These are phyloP conservation scores for Fraxinus ornus DNA, from an alignment of 305 asterid species.

Conservation along the genomic window DNA sequence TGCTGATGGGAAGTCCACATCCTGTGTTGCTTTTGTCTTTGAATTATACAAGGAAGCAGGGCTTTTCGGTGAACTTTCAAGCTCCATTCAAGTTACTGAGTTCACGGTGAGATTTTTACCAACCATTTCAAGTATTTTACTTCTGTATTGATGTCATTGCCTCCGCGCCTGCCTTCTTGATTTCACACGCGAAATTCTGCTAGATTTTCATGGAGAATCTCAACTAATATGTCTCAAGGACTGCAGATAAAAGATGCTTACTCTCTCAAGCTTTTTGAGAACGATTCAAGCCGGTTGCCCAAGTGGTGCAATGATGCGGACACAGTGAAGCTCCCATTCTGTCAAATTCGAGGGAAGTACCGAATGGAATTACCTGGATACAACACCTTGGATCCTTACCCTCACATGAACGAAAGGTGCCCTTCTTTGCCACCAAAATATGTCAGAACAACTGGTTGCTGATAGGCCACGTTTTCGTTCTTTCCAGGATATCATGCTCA, in stretches of 20 bases:
- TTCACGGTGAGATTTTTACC: constrained; percentile 65
- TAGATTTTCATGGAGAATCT: background rate
- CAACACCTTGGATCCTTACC: constrained; percentile 67
- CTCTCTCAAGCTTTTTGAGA: constrained; percentile 50
- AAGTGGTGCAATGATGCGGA: constrained; percentile 63
- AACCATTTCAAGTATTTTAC: background rate
- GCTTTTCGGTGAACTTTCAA: constrained; percentile 63
- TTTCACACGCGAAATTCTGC: background rate
- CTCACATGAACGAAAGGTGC: constrained; percentile 89
- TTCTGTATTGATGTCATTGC: background rate
- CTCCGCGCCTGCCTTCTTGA: background rate
- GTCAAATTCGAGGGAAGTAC: constrained; percentile 85
- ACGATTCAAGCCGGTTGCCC: constrained; percentile 55
- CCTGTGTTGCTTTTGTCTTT: constrained; percentile 85
- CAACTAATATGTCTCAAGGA: background rate
- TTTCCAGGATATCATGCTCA: constrained; percentile 2
- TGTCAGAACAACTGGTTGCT: constrained; percentile 63
- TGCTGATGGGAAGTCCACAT: constrained; percentile 81
- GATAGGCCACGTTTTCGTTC: constrained; percentile 20
- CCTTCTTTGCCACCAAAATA: constrained; percentile 81
- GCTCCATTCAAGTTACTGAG: constrained; percentile 83
- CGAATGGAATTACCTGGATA: constrained; percentile 85
- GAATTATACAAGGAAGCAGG: constrained; percentile 94
- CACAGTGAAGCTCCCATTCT: constrained; percentile 42
- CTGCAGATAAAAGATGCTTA: constrained; percentile 66